Evolutionary conservation across 768 basidiomycete genomes (phyloP).

Genomic region (Termitomyces sp.): DNA sequence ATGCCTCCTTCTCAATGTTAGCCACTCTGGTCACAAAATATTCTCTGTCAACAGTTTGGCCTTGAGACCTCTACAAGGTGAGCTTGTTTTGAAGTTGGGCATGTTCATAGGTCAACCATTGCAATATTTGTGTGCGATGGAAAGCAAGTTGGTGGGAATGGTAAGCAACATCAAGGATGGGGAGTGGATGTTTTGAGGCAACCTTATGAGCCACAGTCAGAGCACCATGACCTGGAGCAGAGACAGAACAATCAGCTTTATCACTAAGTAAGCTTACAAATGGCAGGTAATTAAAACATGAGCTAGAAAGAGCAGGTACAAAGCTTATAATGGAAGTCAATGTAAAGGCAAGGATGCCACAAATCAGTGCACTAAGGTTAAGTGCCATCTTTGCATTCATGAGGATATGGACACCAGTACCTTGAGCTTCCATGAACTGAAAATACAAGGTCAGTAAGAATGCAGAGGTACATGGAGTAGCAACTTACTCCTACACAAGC

Average conservation of each 20-base stretch:
- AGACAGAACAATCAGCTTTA: slow-evolving; percentile 97
- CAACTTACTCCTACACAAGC: slow-evolving; percentile 84
- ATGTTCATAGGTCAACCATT: slow-evolving; percentile 92
- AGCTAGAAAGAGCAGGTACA: not conserved
- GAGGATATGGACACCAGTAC: slow-evolving; percentile 93
- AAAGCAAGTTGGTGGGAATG: slow-evolving; percentile 92
- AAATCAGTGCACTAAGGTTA: slow-evolving; percentile 90
- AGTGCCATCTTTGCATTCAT: slow-evolving; percentile 97
- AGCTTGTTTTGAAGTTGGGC: slow-evolving; percentile 79
- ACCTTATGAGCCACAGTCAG: slow-evolving; percentile 87
- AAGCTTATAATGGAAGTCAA: slow-evolving; percentile 88
- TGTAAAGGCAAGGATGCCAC: slow-evolving; percentile 91
- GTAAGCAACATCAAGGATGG: slow-evolving; percentile 81
- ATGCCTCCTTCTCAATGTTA: slow-evolving; percentile 87
- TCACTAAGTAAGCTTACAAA: slow-evolving; percentile 57
- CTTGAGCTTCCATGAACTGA: slow-evolving; percentile 95
- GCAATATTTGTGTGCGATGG: slow-evolving; percentile 91
- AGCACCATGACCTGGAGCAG: slow-evolving; percentile 93
- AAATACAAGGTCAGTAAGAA: slow-evolving; percentile 4
- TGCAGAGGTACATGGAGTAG: slow-evolving; percentile 2
- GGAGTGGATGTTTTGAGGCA: slow-evolving; percentile 71
- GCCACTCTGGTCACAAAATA: slow-evolving; percentile 76
- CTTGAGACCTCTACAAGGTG: slow-evolving; percentile 52
- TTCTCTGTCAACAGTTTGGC: slow-evolving; percentile 52
- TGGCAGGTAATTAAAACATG: not conserved